Evolutionary conservation across 2,329 filamentous ascomycete genomes (phyloP).

Genomic region (Ceratocystis colombiana): DNA sequence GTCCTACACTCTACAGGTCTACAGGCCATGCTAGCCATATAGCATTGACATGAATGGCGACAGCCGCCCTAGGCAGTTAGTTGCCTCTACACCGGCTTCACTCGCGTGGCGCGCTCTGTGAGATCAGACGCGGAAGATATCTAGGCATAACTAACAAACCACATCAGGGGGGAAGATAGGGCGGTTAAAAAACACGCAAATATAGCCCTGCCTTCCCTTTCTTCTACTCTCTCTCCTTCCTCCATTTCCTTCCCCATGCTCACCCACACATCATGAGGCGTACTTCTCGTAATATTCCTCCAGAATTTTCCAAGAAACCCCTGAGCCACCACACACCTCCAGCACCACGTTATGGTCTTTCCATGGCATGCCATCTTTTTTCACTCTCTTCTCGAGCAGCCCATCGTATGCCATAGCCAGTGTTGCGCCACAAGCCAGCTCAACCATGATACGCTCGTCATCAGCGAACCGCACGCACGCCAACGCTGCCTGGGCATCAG

Average conservation of each 20-base stretch:
- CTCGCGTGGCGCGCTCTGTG: conserved; percentile 5
- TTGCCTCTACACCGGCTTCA: conserved; percentile 3
- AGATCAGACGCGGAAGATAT: conserved; percentile 12
- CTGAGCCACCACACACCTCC: conserved; percentile 71
- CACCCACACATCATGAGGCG: conserved; percentile 14
- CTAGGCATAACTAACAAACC: conserved; percentile 12
- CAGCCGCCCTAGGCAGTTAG: neutral
- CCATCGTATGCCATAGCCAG: conserved; percentile 54
- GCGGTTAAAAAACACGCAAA: neutral
- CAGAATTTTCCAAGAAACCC: conserved; percentile 53
- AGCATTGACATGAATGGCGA: neutral
- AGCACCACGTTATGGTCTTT: conserved; percentile 65
- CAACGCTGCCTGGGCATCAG: conserved; percentile 60
- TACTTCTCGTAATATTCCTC: conserved; percentile 46
- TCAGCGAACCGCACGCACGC: conserved; percentile 69
- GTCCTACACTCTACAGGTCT: neutral
- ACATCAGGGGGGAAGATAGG: neutral
- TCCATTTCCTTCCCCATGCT: neutral
- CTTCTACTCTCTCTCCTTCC: neutral
- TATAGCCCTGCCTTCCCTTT: neutral
- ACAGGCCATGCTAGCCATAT: neutral
- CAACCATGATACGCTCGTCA: conserved; percentile 70
- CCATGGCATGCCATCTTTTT: conserved; percentile 49
- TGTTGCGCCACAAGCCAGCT: conserved; percentile 75
- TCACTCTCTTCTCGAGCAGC: conserved; percentile 47